A percentile compares a stretch with the other conserved stretches of the same genome.
Evolutionary conservation across 345 rosid species (phyloP).

Genomic region (Physaria fendleri): DNA sequence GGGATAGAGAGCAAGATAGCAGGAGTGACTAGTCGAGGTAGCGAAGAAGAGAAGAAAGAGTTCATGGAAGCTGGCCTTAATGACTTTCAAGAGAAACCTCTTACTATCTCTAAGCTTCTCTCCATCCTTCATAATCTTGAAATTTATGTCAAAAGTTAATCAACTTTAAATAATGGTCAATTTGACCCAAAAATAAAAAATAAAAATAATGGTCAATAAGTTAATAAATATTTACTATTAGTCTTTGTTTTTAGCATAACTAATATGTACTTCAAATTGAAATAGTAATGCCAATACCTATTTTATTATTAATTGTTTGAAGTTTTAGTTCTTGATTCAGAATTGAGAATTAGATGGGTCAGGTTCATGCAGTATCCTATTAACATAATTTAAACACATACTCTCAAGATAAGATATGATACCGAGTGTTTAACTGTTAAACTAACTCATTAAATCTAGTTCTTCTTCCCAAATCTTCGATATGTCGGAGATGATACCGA

Average conservation of each 20-base stretch:
- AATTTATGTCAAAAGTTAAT: background rate
- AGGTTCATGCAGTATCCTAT: background rate
- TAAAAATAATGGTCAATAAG: background rate
- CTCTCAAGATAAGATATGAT: too few relatives aligned
- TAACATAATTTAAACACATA: too few relatives aligned
- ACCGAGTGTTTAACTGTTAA: too few relatives aligned
- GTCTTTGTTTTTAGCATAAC: background rate
- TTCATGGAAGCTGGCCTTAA: constrained; percentile 75
- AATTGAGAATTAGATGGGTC: too few relatives aligned
- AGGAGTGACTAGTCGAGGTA: constrained; percentile 51
- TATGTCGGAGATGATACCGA: too few relatives aligned
- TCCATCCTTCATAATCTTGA: constrained; percentile 41
- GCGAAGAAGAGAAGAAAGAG: constrained; percentile 39
- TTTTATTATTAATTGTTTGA: background rate
- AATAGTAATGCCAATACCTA: background rate
- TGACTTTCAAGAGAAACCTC: constrained; percentile 76
- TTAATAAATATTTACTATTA: background rate
- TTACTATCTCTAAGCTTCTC: constrained; percentile 53
- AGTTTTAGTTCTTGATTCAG: background rate
- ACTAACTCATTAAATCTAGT: too few relatives aligned
- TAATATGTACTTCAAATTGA: background rate
- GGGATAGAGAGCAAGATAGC: constrained; percentile 62
- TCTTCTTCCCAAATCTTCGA: too few relatives aligned
- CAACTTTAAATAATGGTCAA: too few relatives aligned
- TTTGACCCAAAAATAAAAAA: too few relatives aligned